Evolutionary conservation across 2,329 filamentous ascomycete genomes (phyloP), one percentile per base, ranked within the genome.

Genomic region (Cytospora paraplurivora): DNA sequence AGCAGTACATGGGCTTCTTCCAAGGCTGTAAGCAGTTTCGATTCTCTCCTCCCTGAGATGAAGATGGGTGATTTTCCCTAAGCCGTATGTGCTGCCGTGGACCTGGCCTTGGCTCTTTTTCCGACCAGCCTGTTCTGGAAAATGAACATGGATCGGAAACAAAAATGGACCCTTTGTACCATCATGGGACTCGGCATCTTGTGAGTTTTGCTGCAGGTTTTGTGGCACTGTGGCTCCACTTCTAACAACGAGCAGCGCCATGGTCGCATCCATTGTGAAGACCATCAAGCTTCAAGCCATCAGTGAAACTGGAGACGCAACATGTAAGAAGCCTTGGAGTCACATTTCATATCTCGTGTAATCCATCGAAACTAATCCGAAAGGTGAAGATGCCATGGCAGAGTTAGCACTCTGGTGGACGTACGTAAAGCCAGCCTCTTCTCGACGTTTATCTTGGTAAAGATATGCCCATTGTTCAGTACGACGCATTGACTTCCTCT

Each of bases 101-200:
- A 68, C 53, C 53, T 68, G 33, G 19, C 59, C 4, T 47, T 68
- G n/a, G 67, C 67, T 11, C 8, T 67, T n/a, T 67, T 67, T 47
- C 67, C 67, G 1, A 37, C 59, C n/a, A 64, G 50, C 19, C 50
- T 68, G 13, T 68, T 68, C 44, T 67, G 66, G 67, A 67, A 68
- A 33, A 32, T 66, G 41, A 66, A 66, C 2, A 67, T 68, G 64
- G 17, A 65, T 50, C 59, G 61, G 61, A 65, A 63, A 32, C n/a
- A n/a, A n/a, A n/a, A n/a, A n/a, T n/a, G n/a, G n/a, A n/a, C n/a
- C n/a, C n/a, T n/a, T n/a, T n/a, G n/a, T n/a, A n/a, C n/a, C n/a
- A n/a, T n/a, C n/a, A n/a, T n/a, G n/a, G n/a, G n/a, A n/a, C n/a
- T n/a, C n/a, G n/a, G n/a, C n/a, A n/a, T n/a, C n/a, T n/a, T n/a